Evolutionary conservation across 2,329 filamentous ascomycete genomes (phyloP).

Genomic region (Colletotrichum spinosum): DNA sequence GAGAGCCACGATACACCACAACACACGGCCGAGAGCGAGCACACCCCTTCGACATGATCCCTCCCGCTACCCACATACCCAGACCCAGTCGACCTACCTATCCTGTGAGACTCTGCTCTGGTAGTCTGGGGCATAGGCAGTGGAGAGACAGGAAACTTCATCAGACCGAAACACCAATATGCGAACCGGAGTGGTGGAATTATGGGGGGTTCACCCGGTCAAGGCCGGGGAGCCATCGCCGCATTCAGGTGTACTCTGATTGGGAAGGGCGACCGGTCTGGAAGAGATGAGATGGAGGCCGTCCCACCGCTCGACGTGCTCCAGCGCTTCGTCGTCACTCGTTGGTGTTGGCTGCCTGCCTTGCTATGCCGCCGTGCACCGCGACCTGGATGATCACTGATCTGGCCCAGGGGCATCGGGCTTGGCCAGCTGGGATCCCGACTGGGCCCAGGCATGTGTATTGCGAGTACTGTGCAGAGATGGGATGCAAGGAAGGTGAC

Average conservation of each 20-base stretch:
- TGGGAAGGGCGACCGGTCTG: constrained; percentile 30
- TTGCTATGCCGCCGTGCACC: not conserved
- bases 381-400: constrained; percentile 6
- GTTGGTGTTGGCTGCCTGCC: constrained; percentile 10
- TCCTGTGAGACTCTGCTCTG: too few species aligned
- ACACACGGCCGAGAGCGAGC: not conserved
- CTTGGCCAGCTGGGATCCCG: constrained; percentile 10
- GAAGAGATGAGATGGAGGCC: constrained; percentile 24
- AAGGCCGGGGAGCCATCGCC: constrained; percentile 21
- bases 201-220: constrained; percentile 27
- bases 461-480: too few species aligned
- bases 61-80: too few species aligned
- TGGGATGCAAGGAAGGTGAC: constrained; percentile 20
- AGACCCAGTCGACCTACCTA: too few species aligned
- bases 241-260: constrained; percentile 26
- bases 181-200: constrained; percentile 29
- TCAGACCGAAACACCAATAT: constrained; percentile 34
- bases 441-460: not conserved
- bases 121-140: constrained; percentile 8
- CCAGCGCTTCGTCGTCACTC: not conserved
- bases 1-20: not conserved
- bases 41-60: not conserved
- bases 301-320: not conserved
- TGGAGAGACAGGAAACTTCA: constrained; percentile 21
- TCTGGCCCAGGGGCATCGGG: constrained; percentile 18